These are phyloP conservation scores for Mimosa bimucronata DNA, from an alignment of 306 rosid species.

Conservation along the genomic window DNA sequence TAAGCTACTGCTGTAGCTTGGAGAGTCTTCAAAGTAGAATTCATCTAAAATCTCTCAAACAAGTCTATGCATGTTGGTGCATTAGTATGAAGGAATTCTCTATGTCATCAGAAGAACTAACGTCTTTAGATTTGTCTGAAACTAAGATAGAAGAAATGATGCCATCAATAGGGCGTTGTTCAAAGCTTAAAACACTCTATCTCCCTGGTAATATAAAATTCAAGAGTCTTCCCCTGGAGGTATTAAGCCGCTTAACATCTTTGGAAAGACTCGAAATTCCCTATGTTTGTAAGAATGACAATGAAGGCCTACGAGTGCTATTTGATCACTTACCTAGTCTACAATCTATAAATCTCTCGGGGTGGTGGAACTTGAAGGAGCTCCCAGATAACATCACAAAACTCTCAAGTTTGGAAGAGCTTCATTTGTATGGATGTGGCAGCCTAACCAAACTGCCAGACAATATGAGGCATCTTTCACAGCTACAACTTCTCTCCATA, in stretches of 20 bases:
- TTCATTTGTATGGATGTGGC: too few relatives aligned
- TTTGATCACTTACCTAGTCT: too few relatives aligned
- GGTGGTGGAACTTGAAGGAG: not conserved
- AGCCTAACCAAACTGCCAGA: too few relatives aligned
- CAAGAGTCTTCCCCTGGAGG: not conserved
- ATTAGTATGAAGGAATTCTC: not conserved
- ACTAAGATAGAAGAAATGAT: too few relatives aligned
- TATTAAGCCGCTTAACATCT: not conserved
- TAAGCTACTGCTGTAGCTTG: not conserved
- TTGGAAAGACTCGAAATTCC: not conserved
- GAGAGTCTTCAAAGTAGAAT: not conserved
- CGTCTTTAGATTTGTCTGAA: accelerated
- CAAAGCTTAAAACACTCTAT: too few relatives aligned
- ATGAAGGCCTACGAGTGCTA: too few relatives aligned
- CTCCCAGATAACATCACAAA: conserved; percentile 2
- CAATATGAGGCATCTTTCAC: too few relatives aligned
- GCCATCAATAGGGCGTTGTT: too few relatives aligned
- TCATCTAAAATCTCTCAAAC: not conserved
- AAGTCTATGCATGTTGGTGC: accelerated
- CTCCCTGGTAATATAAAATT: too few relatives aligned
- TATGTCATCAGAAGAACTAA: not conserved
- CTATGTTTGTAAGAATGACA: not conserved
- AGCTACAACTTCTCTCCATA: not conserved
- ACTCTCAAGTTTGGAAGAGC: not conserved
- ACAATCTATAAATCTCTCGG: too few relatives aligned